Conservation (phyloP, 139 green algal genomes). For the Bryopsis sp. region DNA sequence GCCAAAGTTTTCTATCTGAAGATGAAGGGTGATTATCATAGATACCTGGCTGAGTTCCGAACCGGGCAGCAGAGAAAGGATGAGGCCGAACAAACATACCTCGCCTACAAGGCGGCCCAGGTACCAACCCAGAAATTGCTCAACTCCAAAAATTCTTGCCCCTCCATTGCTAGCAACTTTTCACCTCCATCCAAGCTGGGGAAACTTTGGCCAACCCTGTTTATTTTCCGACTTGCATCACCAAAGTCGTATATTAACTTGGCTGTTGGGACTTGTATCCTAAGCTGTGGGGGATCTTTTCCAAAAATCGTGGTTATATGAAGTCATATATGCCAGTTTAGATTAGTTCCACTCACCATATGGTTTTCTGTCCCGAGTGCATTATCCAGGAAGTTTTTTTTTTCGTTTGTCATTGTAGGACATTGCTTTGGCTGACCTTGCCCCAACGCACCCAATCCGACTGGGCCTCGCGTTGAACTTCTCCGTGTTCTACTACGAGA, state of each 20-base stretch:
- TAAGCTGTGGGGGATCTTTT: too few species aligned
- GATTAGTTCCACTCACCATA: too few species aligned
- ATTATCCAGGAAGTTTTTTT: background rate
- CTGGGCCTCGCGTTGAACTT: conserved; percentile 98
- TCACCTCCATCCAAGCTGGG: background rate
- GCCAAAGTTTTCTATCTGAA: conserved; percentile 86
- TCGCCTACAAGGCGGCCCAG: conserved; percentile 80
- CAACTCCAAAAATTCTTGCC: background rate
- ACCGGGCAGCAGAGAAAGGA: conserved; percentile 65
- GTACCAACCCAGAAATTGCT: background rate
- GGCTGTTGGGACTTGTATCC: too few species aligned
- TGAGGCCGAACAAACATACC: conserved; percentile 72
- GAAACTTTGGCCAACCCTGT: too few species aligned
- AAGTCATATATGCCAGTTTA: too few species aligned
- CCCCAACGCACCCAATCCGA: conserved; percentile 94
- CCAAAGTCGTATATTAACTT: too few species aligned
- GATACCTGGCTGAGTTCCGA: conserved; percentile 90
- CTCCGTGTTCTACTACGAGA: conserved; percentile 99
- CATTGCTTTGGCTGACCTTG: conserved; percentile 88
- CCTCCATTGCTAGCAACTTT: background rate
- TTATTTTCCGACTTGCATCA: too few species aligned
- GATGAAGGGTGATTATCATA: conserved; percentile 85
- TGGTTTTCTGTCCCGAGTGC: too few species aligned
- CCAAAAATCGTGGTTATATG: too few species aligned
- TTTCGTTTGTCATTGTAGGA: conserved; percentile 50